Conservation (phyloP, 2,329 filamentous ascomycete species). For the Sporothrix euskadiensis region DNA sequence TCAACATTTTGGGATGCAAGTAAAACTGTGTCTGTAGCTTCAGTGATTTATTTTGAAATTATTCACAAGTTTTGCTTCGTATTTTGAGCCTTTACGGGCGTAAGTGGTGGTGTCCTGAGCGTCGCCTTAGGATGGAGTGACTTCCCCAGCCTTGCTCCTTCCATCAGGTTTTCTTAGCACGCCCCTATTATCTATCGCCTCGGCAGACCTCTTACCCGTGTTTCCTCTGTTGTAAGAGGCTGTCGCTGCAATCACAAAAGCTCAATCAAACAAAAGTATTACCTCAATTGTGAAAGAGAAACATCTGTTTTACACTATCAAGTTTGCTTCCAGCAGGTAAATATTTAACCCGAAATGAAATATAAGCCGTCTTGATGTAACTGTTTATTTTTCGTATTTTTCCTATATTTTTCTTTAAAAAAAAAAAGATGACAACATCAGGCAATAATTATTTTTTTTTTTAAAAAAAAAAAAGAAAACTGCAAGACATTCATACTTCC, state of each 20-base stretch:
- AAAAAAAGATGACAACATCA: too few relatives aligned
- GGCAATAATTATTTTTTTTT: too few relatives aligned
- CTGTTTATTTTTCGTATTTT: too few relatives aligned
- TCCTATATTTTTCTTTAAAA: too few relatives aligned
- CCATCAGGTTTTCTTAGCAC: constrained; percentile 1
- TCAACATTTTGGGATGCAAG: background rate
- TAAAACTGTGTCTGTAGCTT: background rate
- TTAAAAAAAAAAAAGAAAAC: too few relatives aligned
- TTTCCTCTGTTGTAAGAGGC: background rate
- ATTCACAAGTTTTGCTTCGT: too few relatives aligned
- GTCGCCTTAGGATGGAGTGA: background rate
- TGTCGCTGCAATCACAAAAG: background rate
- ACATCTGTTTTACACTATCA: too few relatives aligned
- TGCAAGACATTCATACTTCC: too few relatives aligned
- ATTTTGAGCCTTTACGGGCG: background rate
- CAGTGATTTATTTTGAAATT: background rate
- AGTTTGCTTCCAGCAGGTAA: too few relatives aligned
- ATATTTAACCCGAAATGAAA: too few relatives aligned
- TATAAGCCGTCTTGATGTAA: too few relatives aligned
- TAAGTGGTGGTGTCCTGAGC: background rate
- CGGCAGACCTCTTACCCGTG: constrained; percentile 4
- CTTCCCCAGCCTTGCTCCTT: constrained; percentile 9
- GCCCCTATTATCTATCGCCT: constrained; percentile 19
- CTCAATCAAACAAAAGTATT: too few relatives aligned
- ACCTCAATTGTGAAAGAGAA: background rate